Base-by-base conservation (phyloP, 257 asterid species). In the Primulina eburnea region DNA sequence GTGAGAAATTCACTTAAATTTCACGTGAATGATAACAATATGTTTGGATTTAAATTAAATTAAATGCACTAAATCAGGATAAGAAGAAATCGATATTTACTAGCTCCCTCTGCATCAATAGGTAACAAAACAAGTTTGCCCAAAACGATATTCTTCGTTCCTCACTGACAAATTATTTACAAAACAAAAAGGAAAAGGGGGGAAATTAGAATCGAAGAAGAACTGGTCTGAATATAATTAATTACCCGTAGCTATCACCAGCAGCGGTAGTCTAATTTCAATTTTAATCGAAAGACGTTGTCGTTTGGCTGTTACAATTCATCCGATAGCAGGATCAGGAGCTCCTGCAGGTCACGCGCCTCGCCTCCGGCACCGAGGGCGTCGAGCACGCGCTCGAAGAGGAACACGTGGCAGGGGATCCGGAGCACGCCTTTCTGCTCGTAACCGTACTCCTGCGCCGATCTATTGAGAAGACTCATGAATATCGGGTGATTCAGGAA, bases 331-430 rank as follows among this genome's bases (percentile, higher is more conserved):
- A 5, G 21, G 21, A 16, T 50, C 8, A 50, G 57, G 20, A 50
- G 57, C 20, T 50, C 57, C 57, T 5, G 20, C 21, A 50, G 57
- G 20, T 50, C 57, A 16, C 21, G 8, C 57, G 57, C 8, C 21
- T 50, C 57, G 1, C 20, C 57, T 3, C 32, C 32, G 17, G 6
- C 8, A 2, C 7, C 7, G 2, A 58, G 17, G 2, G 16, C 33
- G n/a, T 17, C 33, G 6, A 58, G 33, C 63, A 58, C 63, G 14
- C 32, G 63, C 63, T 58, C 33, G 63, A 58, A 58, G 63, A 58
- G 63, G 34, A 58, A 58, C 34, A 58, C 63, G 33, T 58, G 63
- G 63, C 28, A 58, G 63, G 63, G 63, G 63, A 58, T 58, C 33
- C 32, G 63, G 17, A 58, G 33, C 12, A 58, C 63, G 7, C 33